Evolutionary conservation across 176 grass and related monocot genomes (phyloP).

Genomic region (Poa pratensis): DNA sequence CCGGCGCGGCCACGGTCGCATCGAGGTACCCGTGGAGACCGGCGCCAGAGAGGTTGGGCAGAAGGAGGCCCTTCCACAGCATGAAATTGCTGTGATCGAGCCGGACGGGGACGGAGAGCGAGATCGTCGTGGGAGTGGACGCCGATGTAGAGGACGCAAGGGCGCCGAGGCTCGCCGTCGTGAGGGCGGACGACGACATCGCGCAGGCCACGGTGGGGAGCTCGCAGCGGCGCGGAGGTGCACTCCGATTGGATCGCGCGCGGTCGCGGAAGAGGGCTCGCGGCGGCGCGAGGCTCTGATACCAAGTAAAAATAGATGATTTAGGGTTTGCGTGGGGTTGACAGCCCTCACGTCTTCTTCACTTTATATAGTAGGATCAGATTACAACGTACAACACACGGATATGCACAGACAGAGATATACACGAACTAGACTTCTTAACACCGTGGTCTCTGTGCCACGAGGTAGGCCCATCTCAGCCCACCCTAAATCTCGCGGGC

Average conservation of each 20-base stretch:
- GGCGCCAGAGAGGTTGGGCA: not conserved
- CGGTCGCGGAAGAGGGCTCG: not conserved
- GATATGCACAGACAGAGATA: no score
- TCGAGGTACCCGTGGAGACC: no score
- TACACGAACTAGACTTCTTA: no score
- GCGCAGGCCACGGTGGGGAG: no score
- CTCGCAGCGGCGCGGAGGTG: not conserved
- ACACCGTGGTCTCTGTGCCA: not conserved
- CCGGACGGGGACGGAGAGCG: not conserved
- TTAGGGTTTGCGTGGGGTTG: no score
- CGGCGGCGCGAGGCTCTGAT: not conserved
- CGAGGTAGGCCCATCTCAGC: not conserved
- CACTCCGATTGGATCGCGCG: no score
- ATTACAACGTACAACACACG: no score
- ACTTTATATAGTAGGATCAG: no score
- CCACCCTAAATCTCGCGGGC: not conserved
- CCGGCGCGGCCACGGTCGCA: no score
- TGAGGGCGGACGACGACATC: no score
- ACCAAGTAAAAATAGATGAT: no score
- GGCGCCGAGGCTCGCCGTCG: not conserved
- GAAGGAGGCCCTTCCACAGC: not conserved
- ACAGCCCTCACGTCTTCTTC: no score
- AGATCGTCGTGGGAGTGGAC: not conserved
- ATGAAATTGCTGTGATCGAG: not conserved
- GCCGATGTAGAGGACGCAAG: not conserved